Base-by-base conservation (phyloP, 768 basidiomycete species). In the Agaricus sinodeliciosus region DNA sequence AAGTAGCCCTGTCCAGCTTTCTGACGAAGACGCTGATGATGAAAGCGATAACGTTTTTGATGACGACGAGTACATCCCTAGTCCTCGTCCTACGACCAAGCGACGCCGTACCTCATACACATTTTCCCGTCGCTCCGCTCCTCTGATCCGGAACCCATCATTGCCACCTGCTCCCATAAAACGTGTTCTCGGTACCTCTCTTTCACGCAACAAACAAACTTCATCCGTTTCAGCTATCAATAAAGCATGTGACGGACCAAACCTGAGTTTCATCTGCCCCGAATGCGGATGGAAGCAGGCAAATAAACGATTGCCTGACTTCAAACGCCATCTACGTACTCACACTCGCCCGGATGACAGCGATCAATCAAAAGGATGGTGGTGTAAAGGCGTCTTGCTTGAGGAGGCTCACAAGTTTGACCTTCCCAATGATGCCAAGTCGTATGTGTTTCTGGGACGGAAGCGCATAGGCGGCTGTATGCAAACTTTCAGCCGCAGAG, bases 321-420 rank as follows among this genome's bases (percentile, higher is more conserved):
- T 79, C 61, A 75, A 74, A 62, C 76, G 83, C 19, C 83, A 85
- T 61, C 61, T 84, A 40, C 69, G 65, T 41, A 81, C 81, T 2
- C 82, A 83, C 58, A 70, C 74, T 53, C 78, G 78, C 18, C 67
- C 77, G 42, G 65, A 65, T 22, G 66, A 71, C 18, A 67, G 72
- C 40, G 69, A 75, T 18, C 58, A 64, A n/a, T 52, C 55, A 34
- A 59, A 61, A 34, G 67, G 65, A 0, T 70, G 65, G 64, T 64
- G 64, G 56, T 78, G 76, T 64, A 68, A 66, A 45, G 75, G 75
- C 2, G 69, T 74, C n/a, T 65, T 57, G 3, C 18, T 64, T 8
- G 54, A 57, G 26, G 59, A 65, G 0, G 50, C 48, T 9, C 62
- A 61, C 31, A 48, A 56, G n/a, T 63, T 60, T 46, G 42, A 49